phyloP scores from a whole-genome alignment of 192 early-diverging fungal genomes.

The Umbelopsis isabellina region DNA sequence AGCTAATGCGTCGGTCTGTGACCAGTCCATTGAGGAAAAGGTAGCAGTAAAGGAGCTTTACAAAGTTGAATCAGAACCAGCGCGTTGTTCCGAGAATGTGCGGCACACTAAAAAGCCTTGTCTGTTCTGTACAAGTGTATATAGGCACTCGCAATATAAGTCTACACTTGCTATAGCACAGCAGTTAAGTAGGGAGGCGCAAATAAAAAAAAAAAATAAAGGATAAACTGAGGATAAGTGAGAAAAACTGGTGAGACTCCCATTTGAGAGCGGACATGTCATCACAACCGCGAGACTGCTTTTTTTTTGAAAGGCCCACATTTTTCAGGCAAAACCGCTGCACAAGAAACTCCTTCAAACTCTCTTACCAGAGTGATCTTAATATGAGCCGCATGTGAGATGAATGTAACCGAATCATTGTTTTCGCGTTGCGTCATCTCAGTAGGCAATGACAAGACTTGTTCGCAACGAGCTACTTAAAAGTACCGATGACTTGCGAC shows the following conservation, averaged over 20 bases:
- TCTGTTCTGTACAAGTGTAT: not conserved
- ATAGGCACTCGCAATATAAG: constrained; percentile 2
- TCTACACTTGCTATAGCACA: not conserved
- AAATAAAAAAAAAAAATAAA: constrained; percentile 9
- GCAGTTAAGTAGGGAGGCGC: not conserved
- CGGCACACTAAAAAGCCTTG: not conserved
- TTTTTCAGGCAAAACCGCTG: not conserved
- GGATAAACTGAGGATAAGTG: constrained; percentile 11
- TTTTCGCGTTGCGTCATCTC: not conserved
- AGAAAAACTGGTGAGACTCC: constrained; percentile 20
- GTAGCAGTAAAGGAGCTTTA: constrained; percentile 15
- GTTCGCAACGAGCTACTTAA: constrained; percentile 13
- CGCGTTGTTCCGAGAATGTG: constrained; percentile 20
- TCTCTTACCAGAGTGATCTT: constrained; percentile 12
- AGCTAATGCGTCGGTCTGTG: constrained; percentile 22
- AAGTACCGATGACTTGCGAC: constrained; percentile 13
- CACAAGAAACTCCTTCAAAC: not conserved
- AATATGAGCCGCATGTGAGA: not conserved
- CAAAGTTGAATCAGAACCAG: constrained; percentile 21
- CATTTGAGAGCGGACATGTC: constrained; percentile 6
- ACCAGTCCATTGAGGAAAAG: constrained; percentile 22
- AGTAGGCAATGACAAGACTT: not conserved
- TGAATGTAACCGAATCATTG: not conserved
- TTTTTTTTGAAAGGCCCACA: not conserved
- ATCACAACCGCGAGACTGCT: constrained; percentile 17